Conservation (phyloP, 345 rosid genomes). For the Aethionema arabicum region DNA sequence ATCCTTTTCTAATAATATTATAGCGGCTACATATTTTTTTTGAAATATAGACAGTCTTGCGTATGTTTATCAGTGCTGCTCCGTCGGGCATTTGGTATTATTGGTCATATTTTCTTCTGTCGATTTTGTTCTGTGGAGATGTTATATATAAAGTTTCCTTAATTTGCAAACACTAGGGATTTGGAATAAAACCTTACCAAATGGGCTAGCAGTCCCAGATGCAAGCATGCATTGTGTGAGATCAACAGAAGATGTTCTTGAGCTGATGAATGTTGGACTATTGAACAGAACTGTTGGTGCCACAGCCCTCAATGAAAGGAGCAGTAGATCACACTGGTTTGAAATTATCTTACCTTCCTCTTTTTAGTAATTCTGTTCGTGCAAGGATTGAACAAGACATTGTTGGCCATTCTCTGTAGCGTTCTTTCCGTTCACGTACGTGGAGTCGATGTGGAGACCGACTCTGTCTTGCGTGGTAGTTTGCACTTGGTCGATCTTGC, state of each 20-base stretch:
- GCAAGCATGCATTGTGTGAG: slow-evolving; percentile 87
- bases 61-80: slow-evolving; percentile 8
- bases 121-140: slow-evolving; percentile 6
- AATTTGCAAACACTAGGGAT: slow-evolving; percentile 97
- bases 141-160: slow-evolving; percentile 41
- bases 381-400: slow-evolving; percentile 1
- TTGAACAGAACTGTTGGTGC: slow-evolving; percentile 89
- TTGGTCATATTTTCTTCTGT: slow-evolving; percentile 2
- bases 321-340: slow-evolving; percentile 98
- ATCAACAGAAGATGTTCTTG: slow-evolving; percentile 80
- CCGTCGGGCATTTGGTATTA: slow-evolving; percentile 12
- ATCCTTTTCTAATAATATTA: slow-evolving; percentile 54
- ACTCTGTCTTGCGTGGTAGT: slow-evolving; percentile 73
- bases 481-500: slow-evolving; percentile 95
- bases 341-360: slow-evolving; percentile 10
- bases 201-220: slow-evolving; percentile 97
- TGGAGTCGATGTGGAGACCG: slow-evolving; percentile 67
- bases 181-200: slow-evolving; percentile 90
- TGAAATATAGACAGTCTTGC: slow-evolving; percentile 7
- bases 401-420: slow-evolving; percentile 48
- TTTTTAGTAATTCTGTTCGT: background rate
- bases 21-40: slow-evolving; percentile 12
- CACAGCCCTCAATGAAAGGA: slow-evolving; percentile 91
- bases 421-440: slow-evolving; percentile 90
- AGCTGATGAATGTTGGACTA: slow-evolving; percentile 79